Evolutionary conservation across 228 moss, liverwort and hornwort genomes (phyloP).

Genomic region (Sphagnum fallax): DNA sequence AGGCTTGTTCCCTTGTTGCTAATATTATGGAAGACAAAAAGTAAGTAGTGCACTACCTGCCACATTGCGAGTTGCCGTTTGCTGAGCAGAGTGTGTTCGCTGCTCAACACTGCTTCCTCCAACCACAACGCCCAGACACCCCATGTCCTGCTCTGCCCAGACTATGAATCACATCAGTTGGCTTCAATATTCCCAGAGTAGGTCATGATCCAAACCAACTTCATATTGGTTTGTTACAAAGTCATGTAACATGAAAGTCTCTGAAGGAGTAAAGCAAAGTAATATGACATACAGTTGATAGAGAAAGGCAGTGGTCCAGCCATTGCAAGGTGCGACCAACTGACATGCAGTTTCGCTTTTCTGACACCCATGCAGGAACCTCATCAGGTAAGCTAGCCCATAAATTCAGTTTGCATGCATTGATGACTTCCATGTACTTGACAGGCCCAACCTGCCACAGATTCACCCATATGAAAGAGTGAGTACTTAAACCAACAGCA

Average conservation of each 20-base stretch:
- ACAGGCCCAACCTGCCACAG: slow-evolving; percentile 67
- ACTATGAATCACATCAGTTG: slow-evolving; percentile 2
- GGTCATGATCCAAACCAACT: too few species aligned
- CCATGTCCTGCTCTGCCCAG: slow-evolving; percentile 54
- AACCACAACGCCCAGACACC: slow-evolving; percentile 72
- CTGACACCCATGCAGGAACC: slow-evolving; percentile 65
- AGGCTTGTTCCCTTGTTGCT: too few species aligned
- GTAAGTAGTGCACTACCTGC: slow-evolving; percentile 32
- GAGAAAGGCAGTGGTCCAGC: slow-evolving; percentile 92
- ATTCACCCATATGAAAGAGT: slow-evolving; percentile 20
- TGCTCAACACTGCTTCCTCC: slow-evolving; percentile 62
- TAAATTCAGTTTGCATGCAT: slow-evolving; percentile 72
- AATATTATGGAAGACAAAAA: too few species aligned
- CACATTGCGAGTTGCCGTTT: slow-evolving; percentile 64
- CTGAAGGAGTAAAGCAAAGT: slow-evolving; percentile 8
- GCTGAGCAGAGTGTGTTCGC: slow-evolving; percentile 71
- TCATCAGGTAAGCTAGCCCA: slow-evolving; percentile 93
- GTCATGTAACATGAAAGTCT: too few species aligned
- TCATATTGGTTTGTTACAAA: too few species aligned
- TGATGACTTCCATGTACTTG: slow-evolving; percentile 86
- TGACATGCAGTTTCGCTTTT: slow-evolving; percentile 74
- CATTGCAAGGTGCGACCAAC: slow-evolving; percentile 86
- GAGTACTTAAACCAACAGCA: too few species aligned
- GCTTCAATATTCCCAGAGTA: too few species aligned
- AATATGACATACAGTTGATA: slow-evolving; percentile 73